Conservation (phyloP, 495 filamentous ascomycete species). For the Xylaria intraflava region DNA sequence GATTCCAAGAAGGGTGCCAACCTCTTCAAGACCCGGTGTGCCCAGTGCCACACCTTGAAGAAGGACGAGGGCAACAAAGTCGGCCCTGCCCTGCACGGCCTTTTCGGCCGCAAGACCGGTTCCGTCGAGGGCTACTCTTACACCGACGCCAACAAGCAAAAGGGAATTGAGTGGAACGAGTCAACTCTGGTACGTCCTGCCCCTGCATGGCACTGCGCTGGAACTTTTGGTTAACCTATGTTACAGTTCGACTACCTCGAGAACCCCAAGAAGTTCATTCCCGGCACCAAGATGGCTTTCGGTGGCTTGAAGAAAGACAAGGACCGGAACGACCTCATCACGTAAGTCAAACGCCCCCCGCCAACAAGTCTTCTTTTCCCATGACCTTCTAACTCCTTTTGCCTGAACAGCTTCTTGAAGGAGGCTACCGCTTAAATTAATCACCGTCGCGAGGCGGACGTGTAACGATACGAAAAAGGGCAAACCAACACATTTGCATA, state of each 20-base stretch:
- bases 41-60: constrained; percentile 96
- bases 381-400: not conserved
- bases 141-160: constrained; percentile 99
- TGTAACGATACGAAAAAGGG: constrained; percentile 25
- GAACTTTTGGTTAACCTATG: constrained; percentile 19
- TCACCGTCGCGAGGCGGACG: constrained; percentile 20
- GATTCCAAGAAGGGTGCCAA: constrained; percentile 94
- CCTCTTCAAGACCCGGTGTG: constrained; percentile 99
- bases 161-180: constrained; percentile 85
- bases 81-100: constrained; percentile 92
- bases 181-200: constrained; percentile 64
- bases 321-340: constrained; percentile 98
- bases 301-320: constrained; percentile 99
- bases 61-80: constrained; percentile 88
- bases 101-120: constrained; percentile 95
- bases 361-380: constrained; percentile 11
- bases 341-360: constrained; percentile 66
- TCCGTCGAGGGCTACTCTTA: constrained; percentile 88
- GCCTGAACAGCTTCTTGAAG: constrained; percentile 55
- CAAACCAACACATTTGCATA: constrained; percentile 19
- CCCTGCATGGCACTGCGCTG: not conserved
- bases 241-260: constrained; percentile 47
- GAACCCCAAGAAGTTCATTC: constrained; percentile 67
- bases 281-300: constrained; percentile 99
- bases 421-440: constrained; percentile 52